Percentiles rank a stretch among this genome's conserved stretches.
Evolutionary conservation across 495 filamentous ascomycete species (phyloP).

Genomic region (Aspergillus biplanus): DNA sequence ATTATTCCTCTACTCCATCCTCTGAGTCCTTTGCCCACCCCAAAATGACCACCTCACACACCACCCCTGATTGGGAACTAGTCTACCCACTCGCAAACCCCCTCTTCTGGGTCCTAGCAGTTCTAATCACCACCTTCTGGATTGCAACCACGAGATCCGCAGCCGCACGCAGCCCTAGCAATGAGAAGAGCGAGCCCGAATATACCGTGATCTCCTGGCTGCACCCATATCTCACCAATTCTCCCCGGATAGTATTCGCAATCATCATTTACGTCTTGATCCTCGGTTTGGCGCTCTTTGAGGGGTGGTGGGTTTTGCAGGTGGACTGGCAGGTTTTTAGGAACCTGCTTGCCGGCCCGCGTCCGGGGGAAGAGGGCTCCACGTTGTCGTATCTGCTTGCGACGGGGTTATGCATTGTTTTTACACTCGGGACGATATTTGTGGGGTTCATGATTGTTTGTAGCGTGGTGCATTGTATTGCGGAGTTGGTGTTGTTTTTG

Average conservation of each 20-base stretch:
- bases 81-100: neutral
- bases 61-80: neutral
- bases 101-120: neutral
- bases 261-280: conserved; percentile 1
- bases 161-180: neutral
- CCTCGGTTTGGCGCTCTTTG: neutral
- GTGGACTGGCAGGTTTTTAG: neutral
- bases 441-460: neutral
- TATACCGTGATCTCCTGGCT: neutral
- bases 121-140: neutral
- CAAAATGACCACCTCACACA: neutral
- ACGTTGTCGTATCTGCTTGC: neutral
- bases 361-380: neutral
- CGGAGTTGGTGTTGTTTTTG: neutral
- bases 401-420: neutral
- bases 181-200: neutral
- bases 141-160: neutral
- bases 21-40: neutral
- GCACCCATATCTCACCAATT: neutral
- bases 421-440: neutral
- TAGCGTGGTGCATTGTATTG: neutral
- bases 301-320: conserved; percentile 3
- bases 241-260: neutral
- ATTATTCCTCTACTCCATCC: neutral
- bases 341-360: neutral